Conservation (phyloP, 176 grass and related monocot genomes). For the barley (Hordeum vulgare) region MorexV3_pseudomolecules_assembly NC_058519.1:275299129-275299628, state of each 20-base stretch:
- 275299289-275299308: not conserved
- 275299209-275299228: no score
- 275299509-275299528: not conserved
- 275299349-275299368: not conserved
- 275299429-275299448: no score
- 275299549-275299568: not conserved
- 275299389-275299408: not conserved
- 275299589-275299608: constrained; percentile 53
- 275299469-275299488: not conserved
- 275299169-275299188: no score
- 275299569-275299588: constrained; percentile 1
- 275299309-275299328: not conserved
- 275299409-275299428: no score
- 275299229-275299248: no score
- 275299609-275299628: constrained; percentile 45
- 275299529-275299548: not conserved
- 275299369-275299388: not conserved
- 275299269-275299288: not conserved
- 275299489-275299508: not conserved
- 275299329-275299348: not conserved
- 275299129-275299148: no score
- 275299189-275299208: no score
- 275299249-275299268: not conserved
- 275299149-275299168: no score
- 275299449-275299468: no score